Base-by-base conservation (phyloP, 192 early-diverging fungal genomes). In the Podila epicladia region DNA sequence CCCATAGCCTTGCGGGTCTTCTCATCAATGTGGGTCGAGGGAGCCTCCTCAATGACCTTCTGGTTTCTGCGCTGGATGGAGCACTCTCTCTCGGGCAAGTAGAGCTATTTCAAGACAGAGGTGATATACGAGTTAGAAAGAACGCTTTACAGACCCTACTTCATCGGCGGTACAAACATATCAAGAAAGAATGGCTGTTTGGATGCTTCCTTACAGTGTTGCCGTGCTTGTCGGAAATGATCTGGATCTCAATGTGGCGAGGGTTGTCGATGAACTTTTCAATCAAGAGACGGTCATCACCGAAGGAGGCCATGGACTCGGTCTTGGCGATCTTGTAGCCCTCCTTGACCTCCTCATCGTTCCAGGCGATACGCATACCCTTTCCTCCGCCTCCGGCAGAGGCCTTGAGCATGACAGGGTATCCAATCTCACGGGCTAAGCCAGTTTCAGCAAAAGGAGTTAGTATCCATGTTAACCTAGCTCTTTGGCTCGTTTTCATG, bases 231-330 rank as follows among this genome's bases (percentile, higher is more conserved):
- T 92, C 91, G 7, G 88, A 92, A 29, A 95, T 72, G 24, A 93
- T 82, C 76, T 93, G 93, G 32, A 95, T 90, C 82, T 93, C 91
- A 67, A 94, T 94, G 66, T 92, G 93, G 26, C 91, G 89, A 35
- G 90, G 95, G 62, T 95, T 88, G 50, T 94, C 93, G 65, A 98
- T 93, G 74, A 94, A 98, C 85, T 94, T 95, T 82, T 98, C 97
- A 26, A 98, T 92, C 58, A 98, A 87, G 12, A 98, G 84, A 24
- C 95, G 87, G 69, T 92, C 91, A 83, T 98, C 97, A 55, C 95
- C 97, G 72, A 98, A 98, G 45, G 89, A 90, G 35, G 94, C 93
- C 69, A 85, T 72, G 11, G 94, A 92, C 87, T 97, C 96, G 62
- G 91, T 87, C 49, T 89, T 87, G 29, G 94, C 92, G 15, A 98